phyloP scores from a whole-genome alignment of 1,139 yeast species.

The Geotrichum aggregatum region DNA sequence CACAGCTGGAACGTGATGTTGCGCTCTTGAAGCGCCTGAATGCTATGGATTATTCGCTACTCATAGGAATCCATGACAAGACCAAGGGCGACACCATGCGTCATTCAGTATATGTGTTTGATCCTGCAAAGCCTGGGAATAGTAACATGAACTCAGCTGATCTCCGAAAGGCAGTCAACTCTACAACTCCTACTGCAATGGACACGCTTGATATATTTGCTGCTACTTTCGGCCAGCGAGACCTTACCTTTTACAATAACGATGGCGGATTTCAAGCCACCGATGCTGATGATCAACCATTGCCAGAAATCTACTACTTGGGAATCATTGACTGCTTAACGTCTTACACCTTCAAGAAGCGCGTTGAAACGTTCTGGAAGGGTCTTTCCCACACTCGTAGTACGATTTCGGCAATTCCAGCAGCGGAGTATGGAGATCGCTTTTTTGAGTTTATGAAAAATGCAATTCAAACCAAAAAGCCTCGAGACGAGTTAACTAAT shows the following conservation, averaged over 20 bases:
- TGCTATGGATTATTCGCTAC: slow-evolving; percentile 91
- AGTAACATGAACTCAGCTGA: slow-evolving; percentile 33
- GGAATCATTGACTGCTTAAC: slow-evolving; percentile 95
- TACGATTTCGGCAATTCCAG: slow-evolving; percentile 85
- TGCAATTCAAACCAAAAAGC: slow-evolving; percentile 20
- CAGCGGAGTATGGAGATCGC: slow-evolving; percentile 82
- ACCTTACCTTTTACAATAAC: slow-evolving; percentile 63
- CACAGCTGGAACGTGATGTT: slow-evolving; percentile 75
- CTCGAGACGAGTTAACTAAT: not conserved
- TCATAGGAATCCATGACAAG: slow-evolving; percentile 82
- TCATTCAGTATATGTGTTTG: slow-evolving; percentile 40
- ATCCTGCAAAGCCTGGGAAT: slow-evolving; percentile 33
- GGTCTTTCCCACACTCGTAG: slow-evolving; percentile 63
- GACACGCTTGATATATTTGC: slow-evolving; percentile 36
- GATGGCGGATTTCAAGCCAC: slow-evolving; percentile 87
- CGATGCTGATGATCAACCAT: slow-evolving; percentile 57
- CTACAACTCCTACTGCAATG: slow-evolving; percentile 39
- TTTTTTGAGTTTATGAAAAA: slow-evolving; percentile 64
- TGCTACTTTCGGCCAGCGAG: slow-evolving; percentile 32
- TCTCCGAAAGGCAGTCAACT: slow-evolving; percentile 39
- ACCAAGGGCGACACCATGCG: slow-evolving; percentile 48
- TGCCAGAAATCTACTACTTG: slow-evolving; percentile 72
- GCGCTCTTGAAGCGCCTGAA: slow-evolving; percentile 64
- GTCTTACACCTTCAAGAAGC: slow-evolving; percentile 69
- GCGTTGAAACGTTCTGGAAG: slow-evolving; percentile 83